phyloP scores from a whole-genome alignment of 768 basidiomycete species.

The Rhizopogon rudus region DNA sequence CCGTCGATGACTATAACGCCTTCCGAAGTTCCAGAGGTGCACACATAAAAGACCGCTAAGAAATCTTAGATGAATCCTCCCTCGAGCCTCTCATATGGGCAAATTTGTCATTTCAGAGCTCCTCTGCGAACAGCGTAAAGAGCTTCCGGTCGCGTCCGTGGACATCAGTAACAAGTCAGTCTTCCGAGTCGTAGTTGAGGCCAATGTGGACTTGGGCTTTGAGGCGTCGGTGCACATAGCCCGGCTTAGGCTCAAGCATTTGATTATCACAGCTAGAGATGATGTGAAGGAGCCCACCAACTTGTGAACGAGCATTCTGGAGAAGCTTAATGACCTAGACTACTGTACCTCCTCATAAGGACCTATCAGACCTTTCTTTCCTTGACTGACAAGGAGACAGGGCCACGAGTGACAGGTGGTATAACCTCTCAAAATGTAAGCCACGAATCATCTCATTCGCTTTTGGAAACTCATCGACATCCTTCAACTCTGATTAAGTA shows the following conservation, averaged over 20 bases:
- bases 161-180: conserved; percentile 44
- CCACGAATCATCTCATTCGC: not conserved
- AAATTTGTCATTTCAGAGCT: conserved; percentile 9
- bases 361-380: not conserved
- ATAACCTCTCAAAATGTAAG: conserved; percentile 21
- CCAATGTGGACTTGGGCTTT: conserved; percentile 38
- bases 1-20: not conserved
- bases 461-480: not conserved
- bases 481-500: conserved; percentile 2
- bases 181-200: conserved; percentile 35
- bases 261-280: conserved; percentile 30
- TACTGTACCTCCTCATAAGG: conserved; percentile 19
- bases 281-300: conserved; percentile 8
- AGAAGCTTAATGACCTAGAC: conserved; percentile 16
- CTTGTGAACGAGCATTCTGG: conserved; percentile 14
- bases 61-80: no score
- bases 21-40: not conserved
- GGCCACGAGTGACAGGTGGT: conserved; percentile 12
- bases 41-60: not conserved
- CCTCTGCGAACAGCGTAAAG: conserved; percentile 18
- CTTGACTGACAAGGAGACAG: conserved; percentile 3
- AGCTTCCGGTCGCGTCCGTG: conserved; percentile 9
- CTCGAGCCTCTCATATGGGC: conserved; percentile 6
- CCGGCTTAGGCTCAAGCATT: conserved; percentile 22
- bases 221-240: conserved; percentile 28